These are phyloP conservation scores for Yarrowia galli DNA, from an alignment of 1,139 yeast species.

Conservation along the genomic window DNA sequence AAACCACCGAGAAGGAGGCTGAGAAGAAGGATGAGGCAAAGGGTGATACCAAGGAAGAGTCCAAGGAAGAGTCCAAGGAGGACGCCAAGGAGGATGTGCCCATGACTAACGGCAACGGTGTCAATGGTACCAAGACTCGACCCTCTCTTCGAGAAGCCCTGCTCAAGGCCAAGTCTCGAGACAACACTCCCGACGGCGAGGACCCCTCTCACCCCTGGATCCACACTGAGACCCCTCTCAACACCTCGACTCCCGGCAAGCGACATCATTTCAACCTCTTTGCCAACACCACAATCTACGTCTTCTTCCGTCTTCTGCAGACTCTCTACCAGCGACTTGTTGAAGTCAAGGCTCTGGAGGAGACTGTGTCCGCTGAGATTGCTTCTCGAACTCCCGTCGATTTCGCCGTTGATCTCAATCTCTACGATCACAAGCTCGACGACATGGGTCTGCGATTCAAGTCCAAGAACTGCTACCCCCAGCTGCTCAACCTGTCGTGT, in stretches of 20 bases:
- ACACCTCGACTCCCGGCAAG: slow-evolving; percentile 30
- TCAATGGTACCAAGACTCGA: slow-evolving; percentile 2
- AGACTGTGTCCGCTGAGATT: slow-evolving; percentile 74
- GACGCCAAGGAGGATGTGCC: slow-evolving; percentile 58
- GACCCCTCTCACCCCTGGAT: slow-evolving; percentile 39
- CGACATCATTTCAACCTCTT: slow-evolving; percentile 72
- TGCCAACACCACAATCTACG: slow-evolving; percentile 90
- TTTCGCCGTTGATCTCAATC: slow-evolving; percentile 87
- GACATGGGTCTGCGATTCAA: slow-evolving; percentile 78
- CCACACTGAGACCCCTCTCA: slow-evolving; percentile 40
- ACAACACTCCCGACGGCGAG: slow-evolving; percentile 30
- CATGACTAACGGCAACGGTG: background rate
- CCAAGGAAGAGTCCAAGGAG: slow-evolving; percentile 53
- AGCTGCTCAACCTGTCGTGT: slow-evolving; percentile 74
- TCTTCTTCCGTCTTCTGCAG: slow-evolving; percentile 85
- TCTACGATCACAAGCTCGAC: slow-evolving; percentile 80
- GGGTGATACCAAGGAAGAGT: slow-evolving; percentile 35
- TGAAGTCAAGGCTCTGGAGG: slow-evolving; percentile 75
- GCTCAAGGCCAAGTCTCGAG: slow-evolving; percentile 36
- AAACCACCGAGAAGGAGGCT: slow-evolving; percentile 40
- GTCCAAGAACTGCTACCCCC: slow-evolving; percentile 73
- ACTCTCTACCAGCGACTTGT: slow-evolving; percentile 79
- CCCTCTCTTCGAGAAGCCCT: slow-evolving; percentile 17
- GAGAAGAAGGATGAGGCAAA: slow-evolving; percentile 4
- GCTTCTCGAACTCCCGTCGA: slow-evolving; percentile 65